Percentiles rank a stretch among this genome's conserved stretches.
Conservation (phyloP, 2,329 filamentous ascomycete genomes). For the Cladosporium sp. region DNA sequence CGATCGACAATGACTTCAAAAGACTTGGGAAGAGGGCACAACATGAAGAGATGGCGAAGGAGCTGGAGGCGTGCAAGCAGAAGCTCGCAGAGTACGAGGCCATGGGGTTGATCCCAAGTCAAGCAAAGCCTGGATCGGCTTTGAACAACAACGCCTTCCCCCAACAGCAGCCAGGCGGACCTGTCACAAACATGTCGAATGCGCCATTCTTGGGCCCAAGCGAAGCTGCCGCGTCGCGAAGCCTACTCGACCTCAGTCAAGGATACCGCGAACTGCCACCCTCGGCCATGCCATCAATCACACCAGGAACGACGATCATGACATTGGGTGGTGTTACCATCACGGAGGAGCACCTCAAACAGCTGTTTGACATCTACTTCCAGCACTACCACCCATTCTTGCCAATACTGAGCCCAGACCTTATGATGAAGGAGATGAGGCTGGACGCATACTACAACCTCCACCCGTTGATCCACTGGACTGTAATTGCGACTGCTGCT, state of each 20-base stretch:
- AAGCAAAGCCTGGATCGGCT: background rate
- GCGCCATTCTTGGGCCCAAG: slow-evolving; percentile 29
- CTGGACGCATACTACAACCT: slow-evolving; percentile 61
- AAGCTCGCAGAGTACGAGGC: slow-evolving; percentile 27
- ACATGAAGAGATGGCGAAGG: slow-evolving; percentile 80
- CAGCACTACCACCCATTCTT: slow-evolving; percentile 69
- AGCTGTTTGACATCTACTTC: slow-evolving; percentile 70
- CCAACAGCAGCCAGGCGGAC: slow-evolving; percentile 15
- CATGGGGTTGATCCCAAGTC: slow-evolving; percentile 24
- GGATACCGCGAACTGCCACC: slow-evolving; percentile 33
- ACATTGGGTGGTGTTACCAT: slow-evolving; percentile 47
- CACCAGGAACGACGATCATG: slow-evolving; percentile 53
- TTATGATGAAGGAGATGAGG: slow-evolving; percentile 17
- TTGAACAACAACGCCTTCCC: slow-evolving; percentile 9
- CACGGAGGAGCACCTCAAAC: slow-evolving; percentile 37
- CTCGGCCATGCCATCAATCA: slow-evolving; percentile 44
- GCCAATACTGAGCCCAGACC: slow-evolving; percentile 69
- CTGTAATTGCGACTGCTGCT: slow-evolving; percentile 68
- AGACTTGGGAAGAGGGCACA: slow-evolving; percentile 74
- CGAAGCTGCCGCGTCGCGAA: slow-evolving; percentile 33
- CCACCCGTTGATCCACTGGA: slow-evolving; percentile 79
- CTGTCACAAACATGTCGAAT: slow-evolving; percentile 24
- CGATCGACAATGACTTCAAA: slow-evolving; percentile 85
- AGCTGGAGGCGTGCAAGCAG: slow-evolving; percentile 56
- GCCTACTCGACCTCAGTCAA: slow-evolving; percentile 33